Base-by-base conservation (phyloP, 106 monocot genomes). In the Gastrodia elata region DNA sequence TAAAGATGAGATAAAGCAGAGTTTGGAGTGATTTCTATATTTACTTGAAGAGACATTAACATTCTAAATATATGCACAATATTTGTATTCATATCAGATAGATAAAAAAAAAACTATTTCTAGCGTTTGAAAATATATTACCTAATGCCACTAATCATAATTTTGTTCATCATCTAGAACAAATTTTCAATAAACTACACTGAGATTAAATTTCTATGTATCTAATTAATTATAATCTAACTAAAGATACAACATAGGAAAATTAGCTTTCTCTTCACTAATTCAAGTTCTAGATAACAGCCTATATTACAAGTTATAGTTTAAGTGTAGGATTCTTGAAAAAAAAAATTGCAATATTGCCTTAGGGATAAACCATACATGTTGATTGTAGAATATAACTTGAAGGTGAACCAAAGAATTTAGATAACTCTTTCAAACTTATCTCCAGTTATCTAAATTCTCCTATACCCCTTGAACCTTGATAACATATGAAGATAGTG, bases 401-500 rank as follows among this genome's bases (percentile, higher is more conserved):
- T 30, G 61, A 61, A 22, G 61, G 32, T 27, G 28, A 28, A 30
- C 10, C 26, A 61, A 61, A 11, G 61, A 1, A 0, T 61, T 13
- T 28, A 61, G 61, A 61, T 8, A 61, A 61, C 27, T 27, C 61
- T 8, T 32, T 30, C 30, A 61, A 61, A 32, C 61, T 30, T 32
- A 13, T 67, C n/a, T 37, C 36, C 24, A 69, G 9, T 40, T 56
- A 71, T n/a, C 36, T 72, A 91, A 18, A 77, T 83, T 84, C 92
- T 89, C 70, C 77, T 82, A 75, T 90, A 96, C 58, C 82, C 85
- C 71, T 61, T 84, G 57, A 92, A 97, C 79, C 84, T 88, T 28
- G 86, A 81, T 64, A 82, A 38, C 10, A 97, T 72, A 85, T 93
- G 92, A 71, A 86, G 74, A 83, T 97, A 90, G 32, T 86, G 79